Evolutionary conservation across 2,329 filamentous ascomycete genomes (phyloP), one percentile per base, ranked within the genome.

Genomic region (Sporothrix dimorphospora): DNA sequence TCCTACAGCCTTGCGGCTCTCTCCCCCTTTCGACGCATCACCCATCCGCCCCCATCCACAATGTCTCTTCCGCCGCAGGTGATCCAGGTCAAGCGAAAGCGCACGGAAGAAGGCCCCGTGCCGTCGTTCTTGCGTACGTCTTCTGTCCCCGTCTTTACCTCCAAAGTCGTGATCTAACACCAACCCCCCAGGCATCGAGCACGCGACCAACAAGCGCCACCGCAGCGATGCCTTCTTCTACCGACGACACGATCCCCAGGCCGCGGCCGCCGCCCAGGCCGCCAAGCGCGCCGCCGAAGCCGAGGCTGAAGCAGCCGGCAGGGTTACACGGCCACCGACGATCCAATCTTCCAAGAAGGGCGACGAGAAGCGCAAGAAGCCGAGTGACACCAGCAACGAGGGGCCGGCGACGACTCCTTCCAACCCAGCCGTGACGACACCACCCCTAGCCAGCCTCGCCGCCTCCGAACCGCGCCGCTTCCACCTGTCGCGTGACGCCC

Each of bases 41-140:
- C 7, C 38, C 9, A 45, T n/a, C 19, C 3, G 34, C 6, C 38
- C 16, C 30, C 59, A 2, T 6, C 68, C 57, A 57, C 27, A 68
- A 89, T 89, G 87, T 87, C 87, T 66, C 81, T 88, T 4, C 88
- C 87, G 30, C 87, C 87, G 34, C 84, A 88, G 73, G 81, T 87
- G 66, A 89, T 90, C 79, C 85, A 86, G 72, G 85, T 90, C 75
- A 89, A 89, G 83, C 87, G 88, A 77, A 89, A 89, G 80, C 85
- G 86, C 53, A 84, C 83, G 68, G 85, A 87, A 72, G 83, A 84
- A 45, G 81, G 82, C 14, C 86, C 87, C 3, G 85, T 89, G 84
- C 86, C 70, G 88, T 87, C 76, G 83, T 89, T 63, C 84, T 87
- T 89, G 77, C 74, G 85, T 81, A 70, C 66, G 74, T 72, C 16